Evolutionary conservation across 106 monocot genomes (phyloP).

Genomic region (Dendrobium huoshanense): DNA sequence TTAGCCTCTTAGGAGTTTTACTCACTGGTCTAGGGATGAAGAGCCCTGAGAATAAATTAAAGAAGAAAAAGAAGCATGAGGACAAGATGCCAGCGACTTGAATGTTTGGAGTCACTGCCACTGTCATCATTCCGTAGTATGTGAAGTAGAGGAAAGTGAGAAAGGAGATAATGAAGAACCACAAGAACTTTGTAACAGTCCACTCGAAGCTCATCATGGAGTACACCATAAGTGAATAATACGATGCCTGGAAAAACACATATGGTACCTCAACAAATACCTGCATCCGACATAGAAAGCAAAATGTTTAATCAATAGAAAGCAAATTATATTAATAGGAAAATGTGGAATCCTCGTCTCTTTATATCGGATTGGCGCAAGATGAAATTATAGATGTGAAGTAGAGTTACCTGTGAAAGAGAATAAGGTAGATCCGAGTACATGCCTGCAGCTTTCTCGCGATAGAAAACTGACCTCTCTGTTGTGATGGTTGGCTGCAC

Average conservation of each 20-base stretch:
- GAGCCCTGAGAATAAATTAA: slow-evolving; percentile 6
- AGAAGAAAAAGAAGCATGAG: not conserved
- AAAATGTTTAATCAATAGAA: not conserved
- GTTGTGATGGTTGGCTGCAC: slow-evolving; percentile 53
- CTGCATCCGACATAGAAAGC: not conserved
- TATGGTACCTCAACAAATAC: slow-evolving; percentile 21
- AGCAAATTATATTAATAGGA: too few relatives aligned
- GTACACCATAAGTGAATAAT: slow-evolving; percentile 1
- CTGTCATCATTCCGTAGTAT: slow-evolving; percentile 9
- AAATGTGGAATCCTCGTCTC: too few relatives aligned
- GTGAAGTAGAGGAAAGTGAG: slow-evolving; percentile 14
- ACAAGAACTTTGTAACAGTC: slow-evolving; percentile 6
- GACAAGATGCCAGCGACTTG: slow-evolving; percentile 4
- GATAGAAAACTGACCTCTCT: slow-evolving; percentile 65
- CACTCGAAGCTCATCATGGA: slow-evolving; percentile 8
- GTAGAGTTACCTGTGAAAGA: slow-evolving; percentile 41
- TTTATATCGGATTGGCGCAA: not conserved
- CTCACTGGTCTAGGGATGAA: slow-evolving; percentile 7
- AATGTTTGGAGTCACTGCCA: slow-evolving; percentile 8
- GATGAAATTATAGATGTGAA: not conserved
- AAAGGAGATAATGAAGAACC: slow-evolving; percentile 6
- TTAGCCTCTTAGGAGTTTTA: not conserved
- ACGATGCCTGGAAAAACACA: slow-evolving; percentile 6
- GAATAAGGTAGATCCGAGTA: slow-evolving; percentile 73
- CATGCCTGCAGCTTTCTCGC: slow-evolving; percentile 81